These are phyloP conservation scores for Candida coquimbonensis DNA, from an alignment of 805 yeast species.

Conservation along the genomic window DNA sequence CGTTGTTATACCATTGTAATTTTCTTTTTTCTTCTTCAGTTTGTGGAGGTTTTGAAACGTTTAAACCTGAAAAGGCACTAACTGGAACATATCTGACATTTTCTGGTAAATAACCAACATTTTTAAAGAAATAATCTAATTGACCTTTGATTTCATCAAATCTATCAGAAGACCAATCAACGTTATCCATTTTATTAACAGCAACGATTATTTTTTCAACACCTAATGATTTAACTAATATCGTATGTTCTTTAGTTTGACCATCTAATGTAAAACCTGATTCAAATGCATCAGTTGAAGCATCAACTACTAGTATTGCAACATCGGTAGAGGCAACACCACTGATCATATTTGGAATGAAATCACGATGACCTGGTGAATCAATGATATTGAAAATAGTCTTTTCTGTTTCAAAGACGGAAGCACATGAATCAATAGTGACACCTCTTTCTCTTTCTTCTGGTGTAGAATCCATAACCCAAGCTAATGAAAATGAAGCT, in stretches of 20 bases:
- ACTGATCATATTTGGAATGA: conserved; percentile 93
- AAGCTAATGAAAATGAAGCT: conserved; percentile 97
- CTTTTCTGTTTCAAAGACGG: conserved; percentile 90
- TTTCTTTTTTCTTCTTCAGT: conserved; percentile 46
- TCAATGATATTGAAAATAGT: conserved; percentile 87
- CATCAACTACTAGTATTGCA: conserved; percentile 85
- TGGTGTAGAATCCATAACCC: conserved; percentile 94
- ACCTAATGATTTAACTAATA: conserved; percentile 85
- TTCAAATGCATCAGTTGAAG: conserved; percentile 92
- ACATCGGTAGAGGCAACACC: conserved; percentile 94
- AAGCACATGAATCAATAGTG: conserved; percentile 88
- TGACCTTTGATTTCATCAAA: conserved; percentile 73
- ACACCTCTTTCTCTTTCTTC: conserved; percentile 97
- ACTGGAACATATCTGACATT: conserved; percentile 83
- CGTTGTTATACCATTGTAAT: conserved; percentile 44
- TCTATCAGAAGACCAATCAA: conserved; percentile 78
- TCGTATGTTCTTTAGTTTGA: conserved; percentile 93
- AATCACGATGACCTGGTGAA: conserved; percentile 96
- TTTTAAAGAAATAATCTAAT: conserved; percentile 65
- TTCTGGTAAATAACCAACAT: conserved; percentile 67
- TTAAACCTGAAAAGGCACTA: conserved; percentile 90
- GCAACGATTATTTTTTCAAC: conserved; percentile 83
- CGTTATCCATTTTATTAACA: conserved; percentile 93
- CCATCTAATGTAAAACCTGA: conserved; percentile 94
- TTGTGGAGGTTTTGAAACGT: conserved; percentile 79